Evolutionary conservation across 495 filamentous ascomycete species (phyloP), one percentile per base, ranked within the genome.

Genomic region (Penicillium simplicissimum): DNA sequence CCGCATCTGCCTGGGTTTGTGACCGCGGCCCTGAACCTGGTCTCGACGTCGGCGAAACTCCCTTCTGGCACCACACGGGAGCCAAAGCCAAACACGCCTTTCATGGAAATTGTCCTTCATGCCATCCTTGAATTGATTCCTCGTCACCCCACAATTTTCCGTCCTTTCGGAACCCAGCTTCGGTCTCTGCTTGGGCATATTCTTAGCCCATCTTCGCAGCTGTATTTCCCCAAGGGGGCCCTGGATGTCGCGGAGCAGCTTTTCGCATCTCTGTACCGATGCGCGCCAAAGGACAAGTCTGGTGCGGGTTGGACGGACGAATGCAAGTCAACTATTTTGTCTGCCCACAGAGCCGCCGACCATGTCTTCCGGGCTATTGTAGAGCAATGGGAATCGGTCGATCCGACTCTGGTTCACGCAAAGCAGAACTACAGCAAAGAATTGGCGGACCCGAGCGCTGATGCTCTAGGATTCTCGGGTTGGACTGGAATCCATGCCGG

Each of bases 401-500:
- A 80, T 61, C 63, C 65, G 15, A 58, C 61, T 6, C 52, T 72
- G 58, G 42, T 63, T 36, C 55, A 65, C 19, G 63, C 58, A 14
- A 57, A 72, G 35, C 71, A 73, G 48, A 59, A 72, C 54, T 75
- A 71, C 19, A 76, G 72, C 19, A 64, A 75, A 28, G 76, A 79
- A 60, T 66, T 84, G 13, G 65, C 72, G 21, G 72, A 78, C 43
- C 62, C 63, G 8, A 72, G 69, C 10, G 31, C 72, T 28, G 77
- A 82, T 63, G 58, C 72, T 4, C 62, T 86, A 40, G 85, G 85
- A 34, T 76, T 94, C 51, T 82, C 85, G 7, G 59, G 71, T 0
- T 96, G 93, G 93, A 77, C 69, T 28, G 92, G 93, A 19, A 73
- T 96, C 4, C 75, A 84, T 68, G 81, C 86, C 33, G 93, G 93